These are phyloP conservation scores for Verticillium alfalfae DNA, from an alignment of 2,329 filamentous ascomycete species.

Conservation along the genomic window DNA sequence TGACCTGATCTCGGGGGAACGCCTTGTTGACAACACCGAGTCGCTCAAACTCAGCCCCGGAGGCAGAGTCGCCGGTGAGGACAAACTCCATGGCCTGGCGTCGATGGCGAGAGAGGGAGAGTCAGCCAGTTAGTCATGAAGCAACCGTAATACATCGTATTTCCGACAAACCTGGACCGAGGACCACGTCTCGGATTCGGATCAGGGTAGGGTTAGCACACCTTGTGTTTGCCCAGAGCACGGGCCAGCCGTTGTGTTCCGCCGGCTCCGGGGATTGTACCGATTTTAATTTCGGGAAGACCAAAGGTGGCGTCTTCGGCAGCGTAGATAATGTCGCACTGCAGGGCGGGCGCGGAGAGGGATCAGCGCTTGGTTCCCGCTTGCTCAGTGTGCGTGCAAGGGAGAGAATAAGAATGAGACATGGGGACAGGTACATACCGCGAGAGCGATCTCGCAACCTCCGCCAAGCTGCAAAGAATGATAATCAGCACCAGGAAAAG, in stretches of 20 bases:
- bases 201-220: slow-evolving; percentile 12
- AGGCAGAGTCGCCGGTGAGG: slow-evolving; percentile 31
- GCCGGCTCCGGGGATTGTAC: slow-evolving; percentile 33
- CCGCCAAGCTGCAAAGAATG: slow-evolving; percentile 32
- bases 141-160: background rate
- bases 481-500: background rate
- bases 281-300: slow-evolving; percentile 31
- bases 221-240: slow-evolving; percentile 34
- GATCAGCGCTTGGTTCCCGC: background rate
- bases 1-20: slow-evolving; percentile 25
- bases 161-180: background rate
- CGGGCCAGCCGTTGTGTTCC: slow-evolving; percentile 33
- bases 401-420: background rate
- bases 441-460: slow-evolving; percentile 43
- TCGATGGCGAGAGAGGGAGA: background rate
- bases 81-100: slow-evolving; percentile 38
- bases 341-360: background rate
- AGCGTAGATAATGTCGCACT: slow-evolving; percentile 34
- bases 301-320: slow-evolving; percentile 28
- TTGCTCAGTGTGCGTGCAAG: background rate
- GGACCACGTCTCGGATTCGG: background rate
- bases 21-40: slow-evolving; percentile 31
- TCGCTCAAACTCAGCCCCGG: slow-evolving; percentile 29
- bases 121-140: background rate
- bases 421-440: slow-evolving; percentile 20